Evolutionary conservation across 1,284 basidiomycete genomes (phyloP).

Genomic region (Papiliotrema laurentii): DNA sequence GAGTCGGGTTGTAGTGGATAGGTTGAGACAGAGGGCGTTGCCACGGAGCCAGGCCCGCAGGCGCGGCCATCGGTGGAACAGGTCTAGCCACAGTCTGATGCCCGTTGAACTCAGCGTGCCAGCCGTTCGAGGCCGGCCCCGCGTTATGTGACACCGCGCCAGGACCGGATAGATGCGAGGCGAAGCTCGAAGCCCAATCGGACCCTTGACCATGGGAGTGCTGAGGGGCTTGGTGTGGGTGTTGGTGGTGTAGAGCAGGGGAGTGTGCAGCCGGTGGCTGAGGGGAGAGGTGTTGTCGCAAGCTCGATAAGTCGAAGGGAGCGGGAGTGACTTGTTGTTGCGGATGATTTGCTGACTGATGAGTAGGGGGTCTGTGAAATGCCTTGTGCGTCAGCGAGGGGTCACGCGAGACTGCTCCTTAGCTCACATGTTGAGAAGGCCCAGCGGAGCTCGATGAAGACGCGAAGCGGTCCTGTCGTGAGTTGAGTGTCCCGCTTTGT

Average conservation of each 20-base stretch:
- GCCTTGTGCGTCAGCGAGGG: neutral
- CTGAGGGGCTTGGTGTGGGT: neutral
- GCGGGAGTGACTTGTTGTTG: slow-evolving; percentile 3
- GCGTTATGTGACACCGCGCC: too few species aligned
- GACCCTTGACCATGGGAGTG: too few species aligned
- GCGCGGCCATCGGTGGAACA: too few species aligned
- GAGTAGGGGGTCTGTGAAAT: neutral
- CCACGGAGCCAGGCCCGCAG: neutral
- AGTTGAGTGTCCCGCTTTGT: too few species aligned
- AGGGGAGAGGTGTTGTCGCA: slow-evolving; percentile 32
- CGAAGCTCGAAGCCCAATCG: too few species aligned
- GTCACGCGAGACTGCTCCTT: neutral
- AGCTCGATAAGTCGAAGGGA: slow-evolving; percentile 38
- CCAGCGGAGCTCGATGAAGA: slow-evolving; percentile 23
- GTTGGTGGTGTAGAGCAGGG: neutral
- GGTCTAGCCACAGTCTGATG: too few species aligned
- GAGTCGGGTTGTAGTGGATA: neutral
- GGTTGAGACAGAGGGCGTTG: neutral
- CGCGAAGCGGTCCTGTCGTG: slow-evolving; percentile 25
- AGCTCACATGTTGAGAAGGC: slow-evolving; percentile 20
- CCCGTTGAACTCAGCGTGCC: too few species aligned
- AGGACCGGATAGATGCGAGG: too few species aligned
- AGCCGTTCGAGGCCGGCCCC: too few species aligned
- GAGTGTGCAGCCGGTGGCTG: slow-evolving; percentile 5
- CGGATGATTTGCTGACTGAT: neutral